Percentiles rank a stretch among this genome's conserved stretches.
These are phyloP conservation scores for Adansonia gregorii DNA, from an alignment of 441 rosid species.

Conservation along the genomic window DNA sequence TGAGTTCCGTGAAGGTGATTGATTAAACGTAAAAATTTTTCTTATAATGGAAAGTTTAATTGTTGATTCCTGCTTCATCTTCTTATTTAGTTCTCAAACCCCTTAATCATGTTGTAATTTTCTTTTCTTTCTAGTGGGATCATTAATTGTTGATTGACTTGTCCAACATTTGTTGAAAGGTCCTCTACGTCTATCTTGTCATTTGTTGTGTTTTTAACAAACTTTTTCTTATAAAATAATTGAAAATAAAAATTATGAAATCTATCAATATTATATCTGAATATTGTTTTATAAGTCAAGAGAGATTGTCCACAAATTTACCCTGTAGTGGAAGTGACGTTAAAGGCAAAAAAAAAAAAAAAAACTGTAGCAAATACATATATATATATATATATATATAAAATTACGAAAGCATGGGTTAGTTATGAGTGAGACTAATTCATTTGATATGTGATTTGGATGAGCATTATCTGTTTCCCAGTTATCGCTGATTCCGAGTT, in stretches of 20 bases:
- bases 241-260: constrained; percentile 6
- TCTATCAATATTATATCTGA: background rate
- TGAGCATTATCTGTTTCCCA: background rate
- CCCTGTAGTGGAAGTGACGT: background rate
- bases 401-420: background rate
- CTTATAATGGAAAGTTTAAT: no score
- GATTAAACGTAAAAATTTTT: no score
- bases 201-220: background rate
- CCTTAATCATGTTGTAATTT: constrained; percentile 2
- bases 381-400: background rate
- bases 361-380: background rate
- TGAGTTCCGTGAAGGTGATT: no score
- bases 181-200: background rate
- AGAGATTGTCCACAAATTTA: background rate
- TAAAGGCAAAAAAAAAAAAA: background rate
- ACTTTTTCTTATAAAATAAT: background rate
- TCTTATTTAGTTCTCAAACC: background rate
- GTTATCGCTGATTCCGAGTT: constrained; percentile 8
- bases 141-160: background rate
- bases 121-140: background rate
- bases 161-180: background rate
- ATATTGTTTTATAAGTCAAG: background rate
- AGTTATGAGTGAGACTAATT: background rate
- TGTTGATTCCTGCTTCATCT: background rate
- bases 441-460: constrained; percentile 11